These are phyloP conservation scores for Suzukiozyma palmioleophila DNA, from an alignment of 1,139 yeast genomes.

Conservation along the genomic window DNA sequence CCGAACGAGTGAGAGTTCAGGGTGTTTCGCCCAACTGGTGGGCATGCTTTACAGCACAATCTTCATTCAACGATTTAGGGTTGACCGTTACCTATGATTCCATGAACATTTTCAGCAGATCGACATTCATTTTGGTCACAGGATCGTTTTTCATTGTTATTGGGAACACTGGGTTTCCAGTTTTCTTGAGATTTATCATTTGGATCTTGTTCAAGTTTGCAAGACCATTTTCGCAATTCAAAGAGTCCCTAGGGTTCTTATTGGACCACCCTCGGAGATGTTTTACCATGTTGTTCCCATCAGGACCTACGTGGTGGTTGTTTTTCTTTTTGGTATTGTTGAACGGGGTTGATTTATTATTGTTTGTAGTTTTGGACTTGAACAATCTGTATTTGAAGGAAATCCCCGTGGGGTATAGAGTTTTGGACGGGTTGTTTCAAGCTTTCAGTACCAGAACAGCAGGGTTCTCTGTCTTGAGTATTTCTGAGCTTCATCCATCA, in stretches of 20 bases:
- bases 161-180: slow-evolving; percentile 94
- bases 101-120: slow-evolving; percentile 58
- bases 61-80: slow-evolving; percentile 83
- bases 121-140: slow-evolving; percentile 61
- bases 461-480: slow-evolving; percentile 72
- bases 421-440: slow-evolving; percentile 81
- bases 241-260: slow-evolving; percentile 79
- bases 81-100: slow-evolving; percentile 76
- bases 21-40: slow-evolving; percentile 85
- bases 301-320: slow-evolving; percentile 95
- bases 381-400: slow-evolving; percentile 42
- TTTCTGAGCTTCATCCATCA: slow-evolving; percentile 76
- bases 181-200: slow-evolving; percentile 69
- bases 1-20: slow-evolving; percentile 36
- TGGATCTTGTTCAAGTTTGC: slow-evolving; percentile 74
- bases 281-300: slow-evolving; percentile 85
- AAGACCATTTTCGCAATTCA: slow-evolving; percentile 57
- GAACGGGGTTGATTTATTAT: slow-evolving; percentile 71
- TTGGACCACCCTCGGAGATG: slow-evolving; percentile 97
- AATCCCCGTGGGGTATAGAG: slow-evolving; percentile 62
- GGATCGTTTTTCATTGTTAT: slow-evolving; percentile 69
- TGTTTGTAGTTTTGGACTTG: slow-evolving; percentile 76
- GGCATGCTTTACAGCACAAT: slow-evolving; percentile 79
- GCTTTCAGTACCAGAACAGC: slow-evolving; percentile 94
- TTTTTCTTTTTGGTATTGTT: slow-evolving; percentile 65